Evolutionary conservation across 2,329 filamentous ascomycete species (phyloP), one percentile per base, ranked within the genome.

Genomic region (Cladosporium cucumerinum): DNA sequence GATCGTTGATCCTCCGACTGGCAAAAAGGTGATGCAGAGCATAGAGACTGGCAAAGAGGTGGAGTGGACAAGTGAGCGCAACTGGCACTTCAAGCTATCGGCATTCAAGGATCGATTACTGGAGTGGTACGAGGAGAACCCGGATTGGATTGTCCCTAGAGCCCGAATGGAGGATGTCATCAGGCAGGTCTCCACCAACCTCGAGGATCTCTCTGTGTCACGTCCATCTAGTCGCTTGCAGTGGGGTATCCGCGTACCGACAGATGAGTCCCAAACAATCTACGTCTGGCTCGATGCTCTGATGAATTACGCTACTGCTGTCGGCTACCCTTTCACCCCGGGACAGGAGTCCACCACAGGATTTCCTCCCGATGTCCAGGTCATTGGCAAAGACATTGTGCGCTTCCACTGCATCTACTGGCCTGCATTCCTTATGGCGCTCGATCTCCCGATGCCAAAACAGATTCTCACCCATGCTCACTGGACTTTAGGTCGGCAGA

Each of bases 271-370:
- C 21, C 95, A 98, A 78, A 98, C 93, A 2, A 94, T 99, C 65
- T 99, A 99, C 73, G 96, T 99, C 34, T 99, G 95, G 95, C 85
- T 99, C 0, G 96, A 99, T 78, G 95, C 95, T 1, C 85, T 99
- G 32, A 85, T 98, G 72, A 99, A 97, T 77, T 99, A 99, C 76
- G 80, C 95, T 60, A 97, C 93, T 18, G 92, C 89, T 68, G 86
- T 92, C 1, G 93, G 94, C 16, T 98, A 96, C 74, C 92, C 92
- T 36, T 92, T 89, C 87, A 79, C 87, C 0, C 88, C 90, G 0
- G 87, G 87, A 1, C 80, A 84, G 4, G 86, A 90, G 66, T 76
- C 82, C 16, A 80, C 79, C 23, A 84, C 85, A 58, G 87, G 91
- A 26, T 99, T 95, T 94, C 95, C 95, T 5, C 92, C 92, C 10